Percentiles rank a stretch among this genome's conserved stretches.
Evolutionary conservation across 2,329 filamentous ascomycete species (phyloP).

Genomic region (Plectosphaerella plurivora): DNA sequence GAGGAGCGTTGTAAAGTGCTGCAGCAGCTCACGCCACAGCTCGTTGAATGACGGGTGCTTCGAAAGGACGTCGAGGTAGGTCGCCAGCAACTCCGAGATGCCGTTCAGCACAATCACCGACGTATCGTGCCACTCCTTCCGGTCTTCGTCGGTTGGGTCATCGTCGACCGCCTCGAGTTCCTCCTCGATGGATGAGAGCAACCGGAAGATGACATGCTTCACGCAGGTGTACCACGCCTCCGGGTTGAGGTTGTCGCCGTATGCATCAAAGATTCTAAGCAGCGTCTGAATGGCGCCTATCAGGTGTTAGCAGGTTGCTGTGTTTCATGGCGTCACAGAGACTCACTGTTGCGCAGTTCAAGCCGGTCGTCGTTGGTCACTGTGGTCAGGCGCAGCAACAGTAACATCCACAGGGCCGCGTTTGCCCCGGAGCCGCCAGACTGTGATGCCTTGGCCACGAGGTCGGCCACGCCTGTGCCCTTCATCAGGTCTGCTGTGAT

Average conservation of each 20-base stretch:
- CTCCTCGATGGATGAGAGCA: conserved; percentile 65
- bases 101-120: conserved; percentile 70
- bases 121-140: conserved; percentile 66
- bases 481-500: conserved; percentile 54
- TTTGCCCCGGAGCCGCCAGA: conserved; percentile 57
- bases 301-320: background rate
- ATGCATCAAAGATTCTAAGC: conserved; percentile 86
- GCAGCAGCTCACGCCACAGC: conserved; percentile 72
- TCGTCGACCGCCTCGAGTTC: conserved; percentile 39
- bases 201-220: conserved; percentile 72
- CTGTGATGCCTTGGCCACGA: conserved; percentile 54
- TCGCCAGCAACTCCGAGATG: conserved; percentile 67
- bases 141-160: conserved; percentile 24
- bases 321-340: background rate
- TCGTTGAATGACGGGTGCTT: conserved; percentile 61
- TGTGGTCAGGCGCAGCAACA: conserved; percentile 66
- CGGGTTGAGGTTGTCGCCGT: conserved; percentile 72
- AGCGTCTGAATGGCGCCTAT: conserved; percentile 80
- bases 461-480: conserved; percentile 44
- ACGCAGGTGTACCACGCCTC: conserved; percentile 82
- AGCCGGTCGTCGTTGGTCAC: conserved; percentile 68
- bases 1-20: conserved; percentile 61
- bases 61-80: conserved; percentile 70
- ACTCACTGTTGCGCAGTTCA: conserved; percentile 71
- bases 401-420: conserved; percentile 73